Percentiles rank a stretch among this genome's conserved stretches.
Conservation (phyloP, 352 stramenopile genomes). For the Phytophthora crassamura region DNA sequence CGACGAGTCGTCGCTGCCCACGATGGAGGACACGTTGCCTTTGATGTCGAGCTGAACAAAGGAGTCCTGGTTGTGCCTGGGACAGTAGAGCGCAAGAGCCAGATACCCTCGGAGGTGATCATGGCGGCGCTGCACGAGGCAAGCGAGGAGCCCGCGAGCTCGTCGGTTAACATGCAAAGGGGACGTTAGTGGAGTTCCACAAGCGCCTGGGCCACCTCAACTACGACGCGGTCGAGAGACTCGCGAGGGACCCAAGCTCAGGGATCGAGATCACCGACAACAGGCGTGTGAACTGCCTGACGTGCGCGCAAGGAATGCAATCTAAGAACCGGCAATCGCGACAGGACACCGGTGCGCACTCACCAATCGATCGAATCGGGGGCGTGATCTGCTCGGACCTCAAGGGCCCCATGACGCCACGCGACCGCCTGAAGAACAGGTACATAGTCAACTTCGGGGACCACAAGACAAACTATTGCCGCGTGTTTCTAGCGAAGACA, state of each 20-base stretch:
- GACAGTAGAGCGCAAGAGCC: too few relatives aligned
- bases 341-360: too few relatives aligned
- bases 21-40: not conserved
- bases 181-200: not conserved
- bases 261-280: too few relatives aligned
- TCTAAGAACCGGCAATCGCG: too few relatives aligned
- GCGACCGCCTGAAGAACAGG: slow-evolving; percentile 1
- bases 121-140: not conserved
- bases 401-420: slow-evolving; percentile 14
- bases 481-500: slow-evolving; percentile 11
- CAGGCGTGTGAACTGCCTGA: too few relatives aligned
- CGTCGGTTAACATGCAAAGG: not conserved
- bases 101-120: not conserved
- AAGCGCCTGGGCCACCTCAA: not conserved
- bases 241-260: too few relatives aligned
- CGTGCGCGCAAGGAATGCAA: too few relatives aligned
- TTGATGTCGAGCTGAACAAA: not conserved
- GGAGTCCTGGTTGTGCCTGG: not conserved
- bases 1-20: not conserved
- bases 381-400: slow-evolving; percentile 13
- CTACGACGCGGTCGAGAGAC: not conserved
- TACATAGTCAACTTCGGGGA: slow-evolving; percentile 33
- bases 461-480: slow-evolving; percentile 19
- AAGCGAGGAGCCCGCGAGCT: not conserved
- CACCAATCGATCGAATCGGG: slow-evolving; percentile 25